Evolutionary conservation across 139 green algal species (phyloP).

Genomic region (Mychonastes homosphaera): DNA sequence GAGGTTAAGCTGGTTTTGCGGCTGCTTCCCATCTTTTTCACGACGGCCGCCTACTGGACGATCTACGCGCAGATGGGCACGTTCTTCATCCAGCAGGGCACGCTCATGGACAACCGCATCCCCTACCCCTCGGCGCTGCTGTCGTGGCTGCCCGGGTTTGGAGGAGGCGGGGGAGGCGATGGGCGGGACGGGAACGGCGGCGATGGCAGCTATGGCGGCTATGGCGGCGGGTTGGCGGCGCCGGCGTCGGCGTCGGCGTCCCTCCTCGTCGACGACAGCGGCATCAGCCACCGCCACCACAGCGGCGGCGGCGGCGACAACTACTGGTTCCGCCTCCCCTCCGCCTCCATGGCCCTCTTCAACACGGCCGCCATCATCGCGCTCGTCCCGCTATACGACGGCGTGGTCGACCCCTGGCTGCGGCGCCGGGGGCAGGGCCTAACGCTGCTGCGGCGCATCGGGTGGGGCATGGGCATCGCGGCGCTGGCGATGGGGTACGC

Average conservation of each 20-base stretch:
- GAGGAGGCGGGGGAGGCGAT: background rate
- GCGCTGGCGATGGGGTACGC: constrained; percentile 61
- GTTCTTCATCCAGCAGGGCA: constrained; percentile 83
- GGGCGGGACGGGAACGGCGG: background rate
- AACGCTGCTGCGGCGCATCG: constrained; percentile 70
- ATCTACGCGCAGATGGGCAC: constrained; percentile 86
- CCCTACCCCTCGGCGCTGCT: constrained; percentile 4
- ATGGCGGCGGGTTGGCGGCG: background rate
- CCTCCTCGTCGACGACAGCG: too few species aligned
- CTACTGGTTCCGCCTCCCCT: constrained; percentile 50
- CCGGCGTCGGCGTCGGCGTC: background rate
- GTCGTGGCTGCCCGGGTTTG: background rate
- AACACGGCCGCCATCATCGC: constrained; percentile 51
- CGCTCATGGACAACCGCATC: constrained; percentile 57
- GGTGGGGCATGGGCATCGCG: constrained; percentile 69
- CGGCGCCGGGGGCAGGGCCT: constrained; percentile 31
- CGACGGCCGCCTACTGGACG: constrained; percentile 82
- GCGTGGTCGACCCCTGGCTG: constrained; percentile 52
- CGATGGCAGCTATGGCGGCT: background rate
- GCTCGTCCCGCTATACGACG: constrained; percentile 73
- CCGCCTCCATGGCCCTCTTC: constrained; percentile 75
- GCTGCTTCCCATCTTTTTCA: constrained; percentile 81
- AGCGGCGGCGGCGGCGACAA: background rate
- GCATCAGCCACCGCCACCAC: too few species aligned
- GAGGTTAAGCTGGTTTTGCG: constrained; percentile 88